Percentiles rank a stretch among this genome's conserved stretches.
These are phyloP conservation scores for Lentinula sp. DNA, from an alignment of 768 basidiomycete species.

Conservation along the genomic window DNA sequence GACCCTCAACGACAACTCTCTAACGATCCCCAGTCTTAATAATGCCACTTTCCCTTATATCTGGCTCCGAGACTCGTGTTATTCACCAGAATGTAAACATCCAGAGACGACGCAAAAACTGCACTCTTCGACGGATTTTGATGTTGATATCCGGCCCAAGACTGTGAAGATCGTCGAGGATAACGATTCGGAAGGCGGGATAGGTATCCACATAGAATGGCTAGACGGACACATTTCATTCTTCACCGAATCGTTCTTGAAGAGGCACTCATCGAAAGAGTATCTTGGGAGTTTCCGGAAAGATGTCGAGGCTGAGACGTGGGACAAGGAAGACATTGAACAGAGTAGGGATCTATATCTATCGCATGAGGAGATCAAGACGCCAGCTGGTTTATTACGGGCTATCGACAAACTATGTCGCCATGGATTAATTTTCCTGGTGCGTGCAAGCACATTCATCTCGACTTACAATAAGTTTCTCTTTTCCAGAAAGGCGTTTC, in stretches of 20 bases:
- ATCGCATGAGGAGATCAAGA: conserved; percentile 44
- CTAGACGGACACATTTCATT: conserved; percentile 53
- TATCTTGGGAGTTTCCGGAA: conserved; percentile 36
- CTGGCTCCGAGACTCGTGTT: conserved; percentile 86
- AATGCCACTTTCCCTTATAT: conserved; percentile 50
- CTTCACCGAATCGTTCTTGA: conserved; percentile 43
- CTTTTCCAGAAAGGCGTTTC: conserved; percentile 53
- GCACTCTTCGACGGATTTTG: conserved; percentile 62
- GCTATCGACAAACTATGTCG: conserved; percentile 66
- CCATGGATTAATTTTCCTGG: conserved; percentile 72
- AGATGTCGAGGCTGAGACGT: conserved; percentile 32
- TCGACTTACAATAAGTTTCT: neutral
- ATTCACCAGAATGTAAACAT: conserved; percentile 67
- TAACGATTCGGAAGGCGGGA: conserved; percentile 35
- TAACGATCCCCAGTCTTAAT: neutral
- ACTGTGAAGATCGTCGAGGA: conserved; percentile 31
- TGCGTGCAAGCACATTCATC: conserved; percentile 8
- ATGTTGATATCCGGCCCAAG: conserved; percentile 39
- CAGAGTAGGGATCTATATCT: conserved; percentile 42
- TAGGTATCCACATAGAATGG: conserved; percentile 38
- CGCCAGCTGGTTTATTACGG: conserved; percentile 38
- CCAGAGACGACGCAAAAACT: conserved; percentile 76
- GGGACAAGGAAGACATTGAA: conserved; percentile 38
- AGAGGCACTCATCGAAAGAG: conserved; percentile 35
- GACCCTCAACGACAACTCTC: neutral